phyloP scores from a whole-genome alignment of 1,284 basidiomycete genomes.

The Fomitopsis schrenkii region DNA sequence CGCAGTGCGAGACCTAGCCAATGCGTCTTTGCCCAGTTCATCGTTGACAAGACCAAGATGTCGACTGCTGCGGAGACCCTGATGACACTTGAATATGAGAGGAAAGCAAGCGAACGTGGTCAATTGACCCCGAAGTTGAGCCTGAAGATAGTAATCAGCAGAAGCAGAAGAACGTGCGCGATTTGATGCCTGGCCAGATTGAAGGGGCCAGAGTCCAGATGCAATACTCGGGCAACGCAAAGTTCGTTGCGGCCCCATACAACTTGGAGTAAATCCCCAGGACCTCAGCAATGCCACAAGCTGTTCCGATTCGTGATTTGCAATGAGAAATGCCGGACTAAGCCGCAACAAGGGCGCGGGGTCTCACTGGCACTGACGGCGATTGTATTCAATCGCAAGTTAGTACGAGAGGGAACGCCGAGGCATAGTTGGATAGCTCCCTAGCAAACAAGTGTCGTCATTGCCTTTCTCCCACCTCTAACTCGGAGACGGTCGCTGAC shows the following conservation, averaged over 20 bases:
- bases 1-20: neutral
- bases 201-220: neutral
- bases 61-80: neutral
- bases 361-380: neutral
- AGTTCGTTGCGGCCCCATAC: neutral
- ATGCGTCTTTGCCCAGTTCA: neutral
- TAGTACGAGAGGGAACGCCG: neutral
- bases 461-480: no score
- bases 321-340: neutral
- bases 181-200: neutral
- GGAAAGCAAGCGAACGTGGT: neutral
- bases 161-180: conserved; percentile 1
- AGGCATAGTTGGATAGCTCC: no score
- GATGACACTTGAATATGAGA: neutral
- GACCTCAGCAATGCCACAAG: neutral
- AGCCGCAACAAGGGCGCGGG: neutral
- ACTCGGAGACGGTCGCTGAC: no score
- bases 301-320: neutral
- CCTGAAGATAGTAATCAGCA: neutral
- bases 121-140: neutral
- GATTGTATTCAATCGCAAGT: neutral
- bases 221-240: neutral
- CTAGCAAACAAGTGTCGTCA: no score
- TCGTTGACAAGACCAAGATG: neutral
- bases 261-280: neutral